Evolutionary conservation across 2,329 filamentous ascomycete species (phyloP).

Genomic region (Dactylonectria estremocensis): DNA sequence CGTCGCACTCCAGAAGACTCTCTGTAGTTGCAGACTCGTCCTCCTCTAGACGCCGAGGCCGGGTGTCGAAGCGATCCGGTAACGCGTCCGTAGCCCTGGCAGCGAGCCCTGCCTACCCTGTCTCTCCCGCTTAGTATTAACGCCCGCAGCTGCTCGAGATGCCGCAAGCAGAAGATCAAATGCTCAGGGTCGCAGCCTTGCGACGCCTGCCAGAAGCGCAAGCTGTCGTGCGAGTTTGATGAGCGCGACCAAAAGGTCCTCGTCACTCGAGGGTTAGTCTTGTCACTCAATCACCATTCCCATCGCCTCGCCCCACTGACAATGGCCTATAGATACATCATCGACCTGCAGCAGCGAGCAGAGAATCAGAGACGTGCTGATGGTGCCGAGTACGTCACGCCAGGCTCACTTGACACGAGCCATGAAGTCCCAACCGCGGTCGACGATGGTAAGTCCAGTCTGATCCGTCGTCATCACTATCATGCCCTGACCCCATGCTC

Average conservation of each 20-base stretch:
- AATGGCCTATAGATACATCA: conserved; percentile 50
- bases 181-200: conserved; percentile 53
- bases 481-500: background rate
- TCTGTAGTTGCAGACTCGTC: conserved; percentile 30
- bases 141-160: conserved; percentile 44
- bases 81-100: conserved; percentile 42
- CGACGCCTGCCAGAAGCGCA: conserved; percentile 52
- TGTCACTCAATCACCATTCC: conserved; percentile 17
- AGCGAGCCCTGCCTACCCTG: background rate
- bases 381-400: conserved; percentile 40
- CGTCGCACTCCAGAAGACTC: conserved; percentile 37
- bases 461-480: background rate
- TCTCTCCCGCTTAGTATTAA: background rate
- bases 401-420: conserved; percentile 41
- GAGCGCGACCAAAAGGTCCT: conserved; percentile 65
- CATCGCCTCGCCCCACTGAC: conserved; percentile 20
- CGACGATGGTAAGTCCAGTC: conserved; percentile 33
- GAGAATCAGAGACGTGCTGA: conserved; percentile 27
- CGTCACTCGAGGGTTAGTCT: conserved; percentile 60
- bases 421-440: conserved; percentile 37
- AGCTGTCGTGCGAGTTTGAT: conserved; percentile 53
- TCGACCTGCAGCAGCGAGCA: conserved; percentile 53
- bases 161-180: conserved; percentile 54
- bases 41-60: conserved; percentile 30
- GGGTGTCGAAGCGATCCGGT: conserved; percentile 47